Evolutionary conservation across 73 alveolate species (phyloP).

Genomic region (Paramecium caudatum): DNA sequence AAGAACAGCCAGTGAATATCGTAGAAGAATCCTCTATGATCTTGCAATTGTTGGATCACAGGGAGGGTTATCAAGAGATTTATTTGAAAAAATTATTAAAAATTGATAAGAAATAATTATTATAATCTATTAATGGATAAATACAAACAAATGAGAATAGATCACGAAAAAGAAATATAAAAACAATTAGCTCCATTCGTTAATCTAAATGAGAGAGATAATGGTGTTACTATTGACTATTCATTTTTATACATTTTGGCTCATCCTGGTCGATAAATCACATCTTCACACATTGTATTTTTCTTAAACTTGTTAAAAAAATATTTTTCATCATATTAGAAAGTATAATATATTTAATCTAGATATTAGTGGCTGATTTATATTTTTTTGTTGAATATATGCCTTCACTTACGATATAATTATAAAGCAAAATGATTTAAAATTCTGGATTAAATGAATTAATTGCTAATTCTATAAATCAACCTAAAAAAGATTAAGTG

Average conservation of each 20-base stretch:
- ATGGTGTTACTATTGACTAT: constrained; percentile 39
- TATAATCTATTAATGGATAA: background rate
- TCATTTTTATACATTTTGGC: background rate
- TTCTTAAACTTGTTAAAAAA: background rate
- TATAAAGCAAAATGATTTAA: no score
- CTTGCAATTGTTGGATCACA: background rate
- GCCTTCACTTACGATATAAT: background rate
- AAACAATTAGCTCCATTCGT: background rate
- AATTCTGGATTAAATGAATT: no score
- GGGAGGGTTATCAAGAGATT: background rate
- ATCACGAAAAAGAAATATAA: background rate
- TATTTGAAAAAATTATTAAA: background rate
- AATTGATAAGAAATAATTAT: background rate
- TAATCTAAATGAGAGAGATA: background rate
- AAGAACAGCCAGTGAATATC: background rate
- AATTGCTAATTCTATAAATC: no score
- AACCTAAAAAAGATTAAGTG: no score
- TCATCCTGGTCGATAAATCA: background rate
- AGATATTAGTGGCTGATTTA: background rate
- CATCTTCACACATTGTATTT: background rate
- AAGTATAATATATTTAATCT: background rate
- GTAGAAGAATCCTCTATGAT: background rate
- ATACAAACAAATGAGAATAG: background rate
- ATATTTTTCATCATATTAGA: background rate
- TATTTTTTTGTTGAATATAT: constrained; percentile 37